Evolutionary conservation across 2,329 filamentous ascomycete genomes (phyloP).

Genomic region (Ramularia collo-cygni): DNA sequence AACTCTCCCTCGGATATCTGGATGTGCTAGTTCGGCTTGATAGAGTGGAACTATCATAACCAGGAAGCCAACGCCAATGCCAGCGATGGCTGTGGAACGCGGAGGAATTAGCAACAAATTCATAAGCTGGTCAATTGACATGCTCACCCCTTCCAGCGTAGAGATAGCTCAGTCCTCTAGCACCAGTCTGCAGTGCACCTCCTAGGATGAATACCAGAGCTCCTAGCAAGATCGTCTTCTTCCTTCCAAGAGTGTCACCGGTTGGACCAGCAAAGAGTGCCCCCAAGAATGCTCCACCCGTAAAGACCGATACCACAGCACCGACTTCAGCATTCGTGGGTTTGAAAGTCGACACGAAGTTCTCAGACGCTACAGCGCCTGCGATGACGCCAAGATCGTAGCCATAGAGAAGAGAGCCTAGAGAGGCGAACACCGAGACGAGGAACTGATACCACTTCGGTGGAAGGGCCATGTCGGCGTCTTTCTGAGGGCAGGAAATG

Average conservation of each 20-base stretch:
- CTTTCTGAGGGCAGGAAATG: neutral
- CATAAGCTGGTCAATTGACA: neutral
- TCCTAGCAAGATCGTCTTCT: constrained; percentile 66
- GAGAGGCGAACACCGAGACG: constrained; percentile 51
- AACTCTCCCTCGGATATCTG: constrained; percentile 66
- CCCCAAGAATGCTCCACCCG: constrained; percentile 66
- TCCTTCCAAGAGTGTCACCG: constrained; percentile 61
- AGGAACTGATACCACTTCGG: constrained; percentile 57
- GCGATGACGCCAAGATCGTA: constrained; percentile 56
- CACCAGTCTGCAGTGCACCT: constrained; percentile 66
- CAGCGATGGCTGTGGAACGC: constrained; percentile 19
- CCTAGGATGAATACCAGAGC: constrained; percentile 65
- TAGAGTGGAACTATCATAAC: constrained; percentile 65
- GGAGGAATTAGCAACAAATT: constrained; percentile 4
- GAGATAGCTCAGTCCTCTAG: constrained; percentile 52
- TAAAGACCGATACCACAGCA: constrained; percentile 71
- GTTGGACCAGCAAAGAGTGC: constrained; percentile 56
- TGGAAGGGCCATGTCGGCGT: constrained; percentile 44
- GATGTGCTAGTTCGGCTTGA: constrained; percentile 73
- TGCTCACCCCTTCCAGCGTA: constrained; percentile 54
- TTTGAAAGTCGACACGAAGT: constrained; percentile 37
- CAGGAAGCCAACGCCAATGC: constrained; percentile 50
- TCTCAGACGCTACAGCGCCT: constrained; percentile 45
- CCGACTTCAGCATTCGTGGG: constrained; percentile 42
- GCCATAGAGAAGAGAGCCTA: constrained; percentile 53